Percentiles rank a stretch among this genome's conserved stretches.
These are phyloP conservation scores for Chrysoporthe deuterocubensis DNA, from an alignment of 2,329 filamentous ascomycete genomes.

Conservation along the genomic window DNA sequence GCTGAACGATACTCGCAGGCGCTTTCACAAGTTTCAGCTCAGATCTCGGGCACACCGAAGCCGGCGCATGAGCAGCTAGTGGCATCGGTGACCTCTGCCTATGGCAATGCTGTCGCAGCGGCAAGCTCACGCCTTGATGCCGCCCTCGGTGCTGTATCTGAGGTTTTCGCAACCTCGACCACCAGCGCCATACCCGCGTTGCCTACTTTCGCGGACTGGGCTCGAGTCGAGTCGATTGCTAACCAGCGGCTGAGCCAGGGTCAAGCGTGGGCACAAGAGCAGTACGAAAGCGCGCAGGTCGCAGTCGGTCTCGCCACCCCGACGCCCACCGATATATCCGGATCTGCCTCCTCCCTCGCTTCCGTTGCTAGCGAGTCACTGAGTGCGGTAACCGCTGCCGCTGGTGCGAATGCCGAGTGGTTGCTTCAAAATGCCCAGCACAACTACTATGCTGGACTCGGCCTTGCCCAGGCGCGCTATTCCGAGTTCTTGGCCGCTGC, in stretches of 20 bases:
- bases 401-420: constrained; percentile 55
- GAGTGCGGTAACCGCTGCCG: constrained; percentile 30
- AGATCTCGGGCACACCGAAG: constrained; percentile 70
- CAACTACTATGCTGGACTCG: constrained; percentile 78
- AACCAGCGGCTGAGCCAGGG: constrained; percentile 72
- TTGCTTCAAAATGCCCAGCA: constrained; percentile 64
- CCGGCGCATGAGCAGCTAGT: constrained; percentile 72
- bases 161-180: constrained; percentile 50
- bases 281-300: constrained; percentile 70
- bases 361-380: constrained; percentile 28
- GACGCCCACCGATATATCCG: constrained; percentile 48
- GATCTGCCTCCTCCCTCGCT: constrained; percentile 23
- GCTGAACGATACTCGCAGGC: constrained; percentile 71
- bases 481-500: constrained; percentile 74
- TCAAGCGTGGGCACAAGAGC: constrained; percentile 70
- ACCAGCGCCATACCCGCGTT: constrained; percentile 41
- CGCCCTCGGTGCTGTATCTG: constrained; percentile 58
- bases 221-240: constrained; percentile 65
- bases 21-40: constrained; percentile 67
- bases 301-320: constrained; percentile 67
- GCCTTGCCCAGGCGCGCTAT: constrained; percentile 78
- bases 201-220: constrained; percentile 51
- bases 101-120: constrained; percentile 65
- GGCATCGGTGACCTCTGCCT: constrained; percentile 69
- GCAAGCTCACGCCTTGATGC: constrained; percentile 63